Evolutionary conservation across 805 yeast genomes (phyloP).

Genomic region (Vanderwaltozyma polyspora): DNA sequence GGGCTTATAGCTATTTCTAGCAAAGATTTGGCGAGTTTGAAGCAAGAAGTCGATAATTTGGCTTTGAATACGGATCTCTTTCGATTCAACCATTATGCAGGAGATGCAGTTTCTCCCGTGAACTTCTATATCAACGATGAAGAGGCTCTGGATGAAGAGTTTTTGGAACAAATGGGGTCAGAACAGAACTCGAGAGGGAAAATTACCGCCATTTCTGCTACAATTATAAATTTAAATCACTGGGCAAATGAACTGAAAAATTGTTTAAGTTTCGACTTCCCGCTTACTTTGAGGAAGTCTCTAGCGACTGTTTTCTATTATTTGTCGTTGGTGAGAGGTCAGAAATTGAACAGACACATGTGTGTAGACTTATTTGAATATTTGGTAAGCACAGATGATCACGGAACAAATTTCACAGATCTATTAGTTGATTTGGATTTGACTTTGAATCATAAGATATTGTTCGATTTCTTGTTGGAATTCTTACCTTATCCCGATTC

Average conservation of each 20-base stretch:
- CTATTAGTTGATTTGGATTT: conserved; percentile 23
- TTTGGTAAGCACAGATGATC: conserved; percentile 35
- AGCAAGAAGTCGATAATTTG: conserved; percentile 18
- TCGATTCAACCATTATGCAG: conserved; percentile 31
- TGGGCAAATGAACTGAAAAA: conserved; percentile 82
- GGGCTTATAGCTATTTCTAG: conserved; percentile 58
- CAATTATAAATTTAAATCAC: conserved; percentile 62
- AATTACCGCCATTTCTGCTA: conserved; percentile 53
- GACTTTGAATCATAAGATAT: conserved; percentile 27
- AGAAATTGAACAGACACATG: conserved; percentile 44
- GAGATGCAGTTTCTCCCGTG: conserved; percentile 24
- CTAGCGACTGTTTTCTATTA: conserved; percentile 63
- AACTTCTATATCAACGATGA: conserved; percentile 30
- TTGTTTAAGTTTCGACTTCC: conserved; percentile 68
- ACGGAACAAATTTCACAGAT: conserved; percentile 24
- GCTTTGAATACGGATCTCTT: conserved; percentile 12
- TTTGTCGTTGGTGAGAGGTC: conserved; percentile 63
- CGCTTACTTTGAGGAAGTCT: conserved; percentile 47
- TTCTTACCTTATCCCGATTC: conserved; percentile 39
- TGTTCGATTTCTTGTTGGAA: conserved; percentile 25
- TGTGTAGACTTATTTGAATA: conserved; percentile 52
- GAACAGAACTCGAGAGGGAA: conserved; percentile 40
- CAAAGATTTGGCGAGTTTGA: conserved; percentile 44
- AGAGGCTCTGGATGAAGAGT: conserved; percentile 11
- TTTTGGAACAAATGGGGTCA: conserved; percentile 26